phyloP scores from a whole-genome alignment of 345 rosid genomes.

The Chamaenerion angustifolium region DNA sequence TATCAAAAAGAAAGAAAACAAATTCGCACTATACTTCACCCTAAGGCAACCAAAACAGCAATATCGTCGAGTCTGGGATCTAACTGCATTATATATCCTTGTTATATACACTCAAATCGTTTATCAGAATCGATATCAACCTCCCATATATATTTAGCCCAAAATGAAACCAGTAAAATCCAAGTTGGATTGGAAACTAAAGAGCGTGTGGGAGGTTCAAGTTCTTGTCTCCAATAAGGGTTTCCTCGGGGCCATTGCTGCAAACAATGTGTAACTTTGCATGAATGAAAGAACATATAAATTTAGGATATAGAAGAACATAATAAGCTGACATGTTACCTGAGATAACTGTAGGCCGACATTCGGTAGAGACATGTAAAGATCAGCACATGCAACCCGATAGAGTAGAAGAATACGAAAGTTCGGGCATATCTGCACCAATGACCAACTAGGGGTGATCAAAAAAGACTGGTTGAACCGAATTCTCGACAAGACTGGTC shows the following conservation, averaged over 20 bases:
- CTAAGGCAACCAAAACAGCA: too few relatives aligned
- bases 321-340: constrained; percentile 20
- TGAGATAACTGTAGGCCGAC: constrained; percentile 84
- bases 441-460: too few relatives aligned
- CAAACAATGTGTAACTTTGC: constrained; percentile 2
- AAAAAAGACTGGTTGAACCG: too few relatives aligned
- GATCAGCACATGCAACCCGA: constrained; percentile 72
- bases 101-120: too few relatives aligned
- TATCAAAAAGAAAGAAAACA: too few relatives aligned
- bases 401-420: constrained; percentile 87
- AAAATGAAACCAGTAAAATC: not conserved
- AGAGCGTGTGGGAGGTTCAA: constrained; percentile 57
- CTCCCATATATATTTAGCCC: too few relatives aligned
- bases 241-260: constrained; percentile 69
- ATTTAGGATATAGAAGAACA: not conserved
- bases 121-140: too few relatives aligned
- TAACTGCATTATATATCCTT: too few relatives aligned
- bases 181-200: constrained; percentile 10
- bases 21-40: too few relatives aligned
- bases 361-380: constrained; percentile 90
- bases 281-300: not conserved
- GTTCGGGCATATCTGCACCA: constrained; percentile 75
- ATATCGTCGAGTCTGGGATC: too few relatives aligned
- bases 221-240: constrained; percentile 30
- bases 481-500: too few relatives aligned